Percentiles rank a stretch among this genome's conserved stretches.
Evolutionary conservation across 2,329 filamentous ascomycete species (phyloP).

Genomic region (Piedraia hortae): DNA sequence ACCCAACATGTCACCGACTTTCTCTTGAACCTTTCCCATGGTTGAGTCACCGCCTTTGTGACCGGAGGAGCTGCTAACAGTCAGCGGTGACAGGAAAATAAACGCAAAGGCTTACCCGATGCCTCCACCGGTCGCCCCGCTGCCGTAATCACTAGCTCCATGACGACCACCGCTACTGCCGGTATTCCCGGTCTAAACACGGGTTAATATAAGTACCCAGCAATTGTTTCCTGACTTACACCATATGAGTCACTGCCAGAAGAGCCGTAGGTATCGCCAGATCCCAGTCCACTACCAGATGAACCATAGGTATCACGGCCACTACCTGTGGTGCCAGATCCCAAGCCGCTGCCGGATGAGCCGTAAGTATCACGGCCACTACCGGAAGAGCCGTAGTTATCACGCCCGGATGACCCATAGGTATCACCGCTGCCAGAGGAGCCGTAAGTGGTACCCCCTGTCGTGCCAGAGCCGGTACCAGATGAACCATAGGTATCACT

Average conservation of each 20-base stretch:
- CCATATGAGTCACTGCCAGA: not conserved
- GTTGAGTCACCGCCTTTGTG: constrained; percentile 15
- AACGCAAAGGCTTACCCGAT: no score
- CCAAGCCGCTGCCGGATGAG: constrained; percentile 2
- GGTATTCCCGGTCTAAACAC: no score
- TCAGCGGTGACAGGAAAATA: not conserved
- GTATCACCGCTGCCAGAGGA: constrained; percentile 2
- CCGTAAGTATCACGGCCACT: not conserved
- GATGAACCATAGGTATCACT: constrained; percentile 1
- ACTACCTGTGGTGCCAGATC: constrained; percentile 1
- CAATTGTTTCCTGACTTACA: not conserved
- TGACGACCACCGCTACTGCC: not conserved
- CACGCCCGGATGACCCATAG: constrained; percentile 2
- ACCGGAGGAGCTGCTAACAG: constrained; percentile 1
- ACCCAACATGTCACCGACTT: constrained; percentile 24
- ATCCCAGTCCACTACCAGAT: not conserved
- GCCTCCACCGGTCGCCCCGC: constrained; percentile 1
- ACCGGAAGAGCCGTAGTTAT: constrained; percentile 3
- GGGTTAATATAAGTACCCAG: not conserved
- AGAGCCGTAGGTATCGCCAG: not conserved
- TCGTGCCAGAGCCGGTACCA: constrained; percentile 1
- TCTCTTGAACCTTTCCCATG: constrained; percentile 30
- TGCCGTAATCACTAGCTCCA: not conserved
- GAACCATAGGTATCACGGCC: not conserved
- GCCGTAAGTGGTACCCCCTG: not conserved